phyloP scores from a whole-genome alignment of 2,329 filamentous ascomycete species.

The Didymella segeticola region DNA sequence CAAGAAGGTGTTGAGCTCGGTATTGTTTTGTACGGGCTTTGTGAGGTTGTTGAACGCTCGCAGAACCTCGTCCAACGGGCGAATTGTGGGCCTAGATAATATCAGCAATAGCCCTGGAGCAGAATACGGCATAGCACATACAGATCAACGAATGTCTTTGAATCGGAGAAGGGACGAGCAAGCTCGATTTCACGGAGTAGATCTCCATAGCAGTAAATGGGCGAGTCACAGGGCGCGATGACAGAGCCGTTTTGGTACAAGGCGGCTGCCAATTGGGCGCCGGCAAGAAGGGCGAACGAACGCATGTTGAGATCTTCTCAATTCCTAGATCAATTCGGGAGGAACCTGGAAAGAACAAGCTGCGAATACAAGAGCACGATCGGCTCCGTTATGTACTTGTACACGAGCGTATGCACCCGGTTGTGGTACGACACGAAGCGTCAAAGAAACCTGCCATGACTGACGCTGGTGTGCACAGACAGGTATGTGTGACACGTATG shows the following conservation, averaged over 20 bases:
- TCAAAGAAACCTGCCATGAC: slow-evolving; percentile 27
- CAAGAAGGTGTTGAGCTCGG: slow-evolving; percentile 68
- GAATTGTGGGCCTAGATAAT: slow-evolving; percentile 63
- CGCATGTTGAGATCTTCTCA: slow-evolving; percentile 19
- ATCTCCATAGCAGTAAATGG: slow-evolving; percentile 71
- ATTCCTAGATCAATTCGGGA: slow-evolving; percentile 7
- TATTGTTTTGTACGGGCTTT: slow-evolving; percentile 69
- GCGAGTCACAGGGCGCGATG: slow-evolving; percentile 70
- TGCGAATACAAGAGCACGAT: not conserved
- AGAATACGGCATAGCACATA: slow-evolving; percentile 9
- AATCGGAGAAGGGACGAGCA: slow-evolving; percentile 69
- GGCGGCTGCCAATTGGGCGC: slow-evolving; percentile 45
- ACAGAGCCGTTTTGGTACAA: slow-evolving; percentile 67
- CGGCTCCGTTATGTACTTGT: slow-evolving; percentile 9
- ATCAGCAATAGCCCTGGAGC: not conserved
- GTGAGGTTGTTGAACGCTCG: slow-evolving; percentile 65
- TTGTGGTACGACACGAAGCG: slow-evolving; percentile 4
- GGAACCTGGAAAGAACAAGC: not conserved
- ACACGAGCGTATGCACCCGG: slow-evolving; percentile 9
- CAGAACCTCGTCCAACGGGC: slow-evolving; percentile 65
- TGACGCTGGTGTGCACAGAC: slow-evolving; percentile 18
- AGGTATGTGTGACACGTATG: slow-evolving; percentile 25
- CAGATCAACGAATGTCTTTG: slow-evolving; percentile 72
- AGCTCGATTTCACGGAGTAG: slow-evolving; percentile 68
- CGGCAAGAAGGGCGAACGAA: slow-evolving; percentile 22